Evolutionary conservation across 495 filamentous ascomycete species (phyloP).

Genomic region (Aspergillus hancockii): DNA sequence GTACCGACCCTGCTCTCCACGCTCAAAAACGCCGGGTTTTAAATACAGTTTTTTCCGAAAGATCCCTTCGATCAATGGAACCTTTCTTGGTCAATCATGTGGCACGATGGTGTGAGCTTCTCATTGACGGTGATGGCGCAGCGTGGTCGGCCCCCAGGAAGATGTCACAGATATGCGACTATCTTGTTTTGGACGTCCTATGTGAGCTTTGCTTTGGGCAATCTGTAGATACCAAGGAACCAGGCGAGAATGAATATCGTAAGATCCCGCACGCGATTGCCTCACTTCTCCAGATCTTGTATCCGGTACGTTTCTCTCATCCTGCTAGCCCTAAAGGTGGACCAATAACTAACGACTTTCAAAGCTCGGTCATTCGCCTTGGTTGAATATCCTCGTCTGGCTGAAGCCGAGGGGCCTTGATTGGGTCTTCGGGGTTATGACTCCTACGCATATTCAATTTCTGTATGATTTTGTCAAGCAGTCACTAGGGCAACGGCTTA

Average conservation of each 20-base stretch:
- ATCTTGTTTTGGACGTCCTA: slow-evolving; percentile 11
- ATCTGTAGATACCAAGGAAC: slow-evolving; percentile 9
- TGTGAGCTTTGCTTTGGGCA: slow-evolving; percentile 15
- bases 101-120: slow-evolving; percentile 6
- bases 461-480: slow-evolving; percentile 12
- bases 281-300: slow-evolving; percentile 9
- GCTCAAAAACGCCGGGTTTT: slow-evolving; percentile 10
- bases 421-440: not conserved
- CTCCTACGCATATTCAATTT: slow-evolving; percentile 1
- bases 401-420: slow-evolving; percentile 13
- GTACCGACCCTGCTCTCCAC: slow-evolving; percentile 11
- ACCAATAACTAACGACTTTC: slow-evolving; percentile 1
- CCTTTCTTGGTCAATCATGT: slow-evolving; percentile 9
- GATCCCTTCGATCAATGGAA: slow-evolving; percentile 7
- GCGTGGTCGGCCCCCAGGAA: slow-evolving; percentile 8
- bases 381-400: slow-evolving; percentile 11
- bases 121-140: not conserved
- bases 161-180: slow-evolving; percentile 16
- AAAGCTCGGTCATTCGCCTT: slow-evolving; percentile 13
- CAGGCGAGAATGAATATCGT: slow-evolving; percentile 8
- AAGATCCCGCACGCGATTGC: slow-evolving; percentile 15
- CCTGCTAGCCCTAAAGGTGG: not conserved
- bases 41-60: slow-evolving; percentile 12
- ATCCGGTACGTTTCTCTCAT: slow-evolving; percentile 7
- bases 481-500: slow-evolving; percentile 6